These are phyloP conservation scores for Peronospora destructor DNA, from an alignment of 352 stramenopile genomes.

Conservation along the genomic window DNA sequence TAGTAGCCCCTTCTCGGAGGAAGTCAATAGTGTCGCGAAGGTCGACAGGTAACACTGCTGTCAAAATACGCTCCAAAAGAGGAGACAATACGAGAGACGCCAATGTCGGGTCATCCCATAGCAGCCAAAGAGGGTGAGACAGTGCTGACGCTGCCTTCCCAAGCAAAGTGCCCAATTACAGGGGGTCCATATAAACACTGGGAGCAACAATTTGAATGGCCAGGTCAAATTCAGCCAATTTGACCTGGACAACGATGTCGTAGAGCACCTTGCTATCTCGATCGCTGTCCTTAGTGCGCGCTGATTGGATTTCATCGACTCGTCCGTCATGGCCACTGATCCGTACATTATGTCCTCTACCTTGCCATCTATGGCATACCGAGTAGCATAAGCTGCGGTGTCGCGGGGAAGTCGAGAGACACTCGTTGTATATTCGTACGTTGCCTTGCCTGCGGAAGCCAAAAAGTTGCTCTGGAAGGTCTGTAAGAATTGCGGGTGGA, in stretches of 20 bases:
- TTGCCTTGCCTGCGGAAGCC: not conserved
- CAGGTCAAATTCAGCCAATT: not conserved
- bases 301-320: slow-evolving; percentile 40
- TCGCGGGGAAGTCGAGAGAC: slow-evolving; percentile 15
- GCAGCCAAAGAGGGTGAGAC: too few relatives aligned
- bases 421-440: slow-evolving; percentile 28
- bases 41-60: too few relatives aligned
- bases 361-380: slow-evolving; percentile 34
- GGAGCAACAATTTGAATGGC: too few relatives aligned
- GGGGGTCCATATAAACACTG: too few relatives aligned
- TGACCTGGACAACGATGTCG: slow-evolving; percentile 25
- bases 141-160: too few relatives aligned
- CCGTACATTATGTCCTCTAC: slow-evolving; percentile 50
- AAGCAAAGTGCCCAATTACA: too few relatives aligned
- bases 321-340: slow-evolving; percentile 29
- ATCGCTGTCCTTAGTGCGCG: slow-evolving; percentile 42
- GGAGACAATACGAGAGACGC: too few relatives aligned
- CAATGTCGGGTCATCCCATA: too few relatives aligned
- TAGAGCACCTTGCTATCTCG: slow-evolving; percentile 45
- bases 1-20: too few relatives aligned
- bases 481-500: slow-evolving; percentile 30
- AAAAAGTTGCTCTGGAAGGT: slow-evolving; percentile 35
- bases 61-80: too few relatives aligned
- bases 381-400: slow-evolving; percentile 35
- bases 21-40: too few relatives aligned